Evolutionary conservation across 176 grass and related monocot genomes (phyloP), one percentile per base, ranked within the genome.

Genomic region (Avena eriantha): DNA sequence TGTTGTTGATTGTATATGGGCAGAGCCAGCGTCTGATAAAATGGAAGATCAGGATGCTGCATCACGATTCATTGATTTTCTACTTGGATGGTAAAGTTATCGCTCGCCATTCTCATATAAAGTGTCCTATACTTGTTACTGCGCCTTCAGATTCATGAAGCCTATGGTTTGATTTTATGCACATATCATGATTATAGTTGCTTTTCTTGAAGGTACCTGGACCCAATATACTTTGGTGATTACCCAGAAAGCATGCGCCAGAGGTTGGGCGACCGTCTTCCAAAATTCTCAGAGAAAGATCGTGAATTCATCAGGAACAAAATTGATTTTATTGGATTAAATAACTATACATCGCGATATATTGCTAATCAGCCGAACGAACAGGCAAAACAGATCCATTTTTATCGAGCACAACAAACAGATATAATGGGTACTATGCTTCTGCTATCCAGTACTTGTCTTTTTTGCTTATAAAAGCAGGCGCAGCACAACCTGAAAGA

Each of bases 1-100:
- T n/a, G 92, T 87, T 84, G 8, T 98, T 18, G 97, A 98, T 73
- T 96, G 97, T 91, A 90, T 96, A 91, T 99, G 94, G 97, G 97
- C 97, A 64, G 97, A 99, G 55, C 77, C 97, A 69, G 91, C 85
- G 82, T 99, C 97, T 31, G 92, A 93, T 31, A 94, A 94, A 68
- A 66, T 55, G 4, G 90, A 99, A 88, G 94, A 99, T 89, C 86
- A 91, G 76, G 82, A 86, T 76, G 97, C 94, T 83, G 48, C 97
- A 73, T 41, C 89, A 55, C 93, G 92, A 76, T 84, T 90, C 80
- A 46, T 99, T 61, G 92, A 96, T 39, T 99, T 99, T 93, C 94
- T 94, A 65, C 83, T 99, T 85, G 97, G 97, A 88, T 99, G 97
- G 97, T 99, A 91, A 55, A 50, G 76, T 65, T 58, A 12, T 21